Evolutionary conservation across 1,284 basidiomycete genomes (phyloP).

Genomic region (Hemileia vastatrix): DNA sequence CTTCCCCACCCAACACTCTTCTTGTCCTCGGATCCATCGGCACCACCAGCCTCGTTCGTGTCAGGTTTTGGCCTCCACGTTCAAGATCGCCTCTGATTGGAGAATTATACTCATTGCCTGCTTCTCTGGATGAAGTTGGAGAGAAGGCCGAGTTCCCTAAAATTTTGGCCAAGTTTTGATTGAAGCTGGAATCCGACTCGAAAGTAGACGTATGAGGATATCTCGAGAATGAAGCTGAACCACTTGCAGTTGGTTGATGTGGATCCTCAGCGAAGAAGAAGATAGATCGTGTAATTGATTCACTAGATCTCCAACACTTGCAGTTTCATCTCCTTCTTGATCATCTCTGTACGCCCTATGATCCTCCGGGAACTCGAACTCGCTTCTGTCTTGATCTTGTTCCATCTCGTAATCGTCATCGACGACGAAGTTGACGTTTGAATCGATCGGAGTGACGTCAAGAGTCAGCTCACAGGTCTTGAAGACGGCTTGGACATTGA

Average conservation of each 20-base stretch:
- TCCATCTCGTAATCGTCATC: slow-evolving; percentile 32
- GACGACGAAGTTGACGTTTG: slow-evolving; percentile 37
- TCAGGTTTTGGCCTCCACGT: too few species aligned
- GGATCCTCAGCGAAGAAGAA: slow-evolving; percentile 35
- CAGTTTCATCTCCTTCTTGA: slow-evolving; percentile 21
- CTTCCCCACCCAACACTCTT: too few species aligned
- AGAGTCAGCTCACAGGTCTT: slow-evolving; percentile 36
- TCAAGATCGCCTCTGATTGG: too few species aligned
- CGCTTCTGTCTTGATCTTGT: background rate
- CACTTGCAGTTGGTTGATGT: background rate
- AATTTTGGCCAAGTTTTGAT: too few species aligned
- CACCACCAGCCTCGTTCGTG: too few species aligned
- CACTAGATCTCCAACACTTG: slow-evolving; percentile 35
- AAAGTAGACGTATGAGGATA: too few species aligned
- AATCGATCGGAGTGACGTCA: slow-evolving; percentile 30
- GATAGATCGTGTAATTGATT: slow-evolving; percentile 40
- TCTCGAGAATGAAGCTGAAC: too few species aligned
- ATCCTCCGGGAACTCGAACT: background rate
- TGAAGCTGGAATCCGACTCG: too few species aligned
- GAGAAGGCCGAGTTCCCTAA: too few species aligned
- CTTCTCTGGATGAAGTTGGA: too few species aligned
- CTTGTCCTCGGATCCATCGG: too few species aligned
- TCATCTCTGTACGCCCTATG: slow-evolving; percentile 5
- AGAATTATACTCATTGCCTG: too few species aligned
- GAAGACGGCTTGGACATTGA: slow-evolving; percentile 37